Conservation (phyloP, 495 filamentous ascomycete genomes). For the Tuber melanosporum region DNA sequence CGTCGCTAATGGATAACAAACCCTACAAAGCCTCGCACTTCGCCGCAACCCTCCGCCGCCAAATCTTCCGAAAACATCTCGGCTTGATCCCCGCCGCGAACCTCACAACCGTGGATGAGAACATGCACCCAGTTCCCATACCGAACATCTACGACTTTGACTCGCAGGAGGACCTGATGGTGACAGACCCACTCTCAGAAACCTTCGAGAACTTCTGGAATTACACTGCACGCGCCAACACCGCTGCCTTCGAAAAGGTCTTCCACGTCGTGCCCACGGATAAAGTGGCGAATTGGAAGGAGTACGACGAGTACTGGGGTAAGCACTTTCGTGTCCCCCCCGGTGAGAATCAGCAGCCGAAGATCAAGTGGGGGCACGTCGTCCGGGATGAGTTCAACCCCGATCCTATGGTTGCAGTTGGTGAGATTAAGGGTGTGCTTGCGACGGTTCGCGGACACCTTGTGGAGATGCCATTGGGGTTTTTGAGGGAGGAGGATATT, state of each 20-base stretch:
- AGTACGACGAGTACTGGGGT: conserved; percentile 75
- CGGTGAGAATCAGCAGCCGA: conserved; percentile 16
- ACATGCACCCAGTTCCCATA: conserved; percentile 68
- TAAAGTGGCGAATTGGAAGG: conserved; percentile 67
- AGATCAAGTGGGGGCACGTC: conserved; percentile 69
- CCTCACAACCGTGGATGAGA: conserved; percentile 55
- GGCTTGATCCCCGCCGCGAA: conserved; percentile 72
- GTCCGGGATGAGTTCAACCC: conserved; percentile 69
- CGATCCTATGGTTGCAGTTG: conserved; percentile 53
- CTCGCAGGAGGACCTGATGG: conserved; percentile 62
- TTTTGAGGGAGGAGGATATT: conserved; percentile 79
- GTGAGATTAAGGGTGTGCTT: conserved; percentile 76
- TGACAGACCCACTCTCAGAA: conserved; percentile 66
- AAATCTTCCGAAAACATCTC: conserved; percentile 86
- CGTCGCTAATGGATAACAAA: conserved; percentile 63
- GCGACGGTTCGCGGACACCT: conserved; percentile 67
- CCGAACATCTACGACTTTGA: conserved; percentile 80
- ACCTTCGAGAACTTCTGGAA: conserved; percentile 67
- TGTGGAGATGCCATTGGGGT: conserved; percentile 89
- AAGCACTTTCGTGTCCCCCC: conserved; percentile 60
- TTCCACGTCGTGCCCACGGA: conserved; percentile 90
- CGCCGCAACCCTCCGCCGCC: conserved; percentile 71
- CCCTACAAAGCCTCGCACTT: conserved; percentile 70
- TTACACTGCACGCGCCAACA: conserved; percentile 67
- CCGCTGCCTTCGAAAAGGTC: conserved; percentile 71